Percentiles rank a stretch among this genome's conserved stretches.
phyloP scores from a whole-genome alignment of 257 asterid genomes.

The Nicotiana tabacum region DNA sequence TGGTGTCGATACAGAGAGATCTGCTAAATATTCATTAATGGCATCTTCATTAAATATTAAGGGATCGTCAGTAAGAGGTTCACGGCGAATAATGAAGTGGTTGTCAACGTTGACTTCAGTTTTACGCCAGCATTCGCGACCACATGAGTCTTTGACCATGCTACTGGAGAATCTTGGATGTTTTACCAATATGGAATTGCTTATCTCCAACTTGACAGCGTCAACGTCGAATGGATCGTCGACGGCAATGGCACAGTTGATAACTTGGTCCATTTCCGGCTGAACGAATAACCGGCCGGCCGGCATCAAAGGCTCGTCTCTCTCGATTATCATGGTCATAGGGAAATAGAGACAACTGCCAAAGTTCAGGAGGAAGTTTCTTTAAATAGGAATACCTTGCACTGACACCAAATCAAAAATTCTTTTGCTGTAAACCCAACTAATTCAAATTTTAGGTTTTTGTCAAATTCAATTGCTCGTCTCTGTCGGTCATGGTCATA shows the following conservation, averaged over 20 bases:
- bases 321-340: too few species aligned
- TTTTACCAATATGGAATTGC: constrained; percentile 35
- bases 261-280: constrained; percentile 40
- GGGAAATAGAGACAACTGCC: too few species aligned
- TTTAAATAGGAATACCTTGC: too few species aligned
- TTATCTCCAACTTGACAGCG: constrained; percentile 33
- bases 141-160: constrained; percentile 43
- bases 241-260: constrained; percentile 40
- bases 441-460: too few species aligned
- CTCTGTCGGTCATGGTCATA: too few species aligned
- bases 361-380: too few species aligned
- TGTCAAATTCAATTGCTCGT: too few species aligned
- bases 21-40: constrained; percentile 49
- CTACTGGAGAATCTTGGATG: constrained; percentile 77
- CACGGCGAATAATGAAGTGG: constrained; percentile 41
- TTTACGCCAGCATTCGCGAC: constrained; percentile 60
- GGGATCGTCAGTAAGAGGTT: constrained; percentile 26
- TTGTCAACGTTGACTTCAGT: constrained; percentile 49
- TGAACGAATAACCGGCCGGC: constrained; percentile 56
- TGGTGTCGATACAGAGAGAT: constrained; percentile 48
- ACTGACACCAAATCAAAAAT: too few species aligned
- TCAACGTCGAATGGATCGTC: constrained; percentile 34
- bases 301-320: too few species aligned
- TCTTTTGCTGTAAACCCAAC: too few species aligned
- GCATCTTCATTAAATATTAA: constrained; percentile 48